phyloP scores from a whole-genome alignment of 306 rosid genomes.

The Ziziphus jujuba region DNA sequence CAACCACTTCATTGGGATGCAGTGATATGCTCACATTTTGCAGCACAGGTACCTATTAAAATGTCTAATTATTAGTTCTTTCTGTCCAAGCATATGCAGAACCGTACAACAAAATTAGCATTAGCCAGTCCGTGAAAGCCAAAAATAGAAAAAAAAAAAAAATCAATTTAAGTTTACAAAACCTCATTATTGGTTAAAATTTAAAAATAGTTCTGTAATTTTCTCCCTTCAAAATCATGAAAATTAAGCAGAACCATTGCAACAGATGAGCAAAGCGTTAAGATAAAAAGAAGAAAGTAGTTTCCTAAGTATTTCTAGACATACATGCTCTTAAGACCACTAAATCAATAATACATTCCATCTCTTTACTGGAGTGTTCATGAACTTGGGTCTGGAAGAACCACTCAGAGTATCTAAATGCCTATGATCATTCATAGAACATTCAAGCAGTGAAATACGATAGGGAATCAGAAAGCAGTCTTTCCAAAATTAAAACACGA shows the following conservation, averaged over 20 bases:
- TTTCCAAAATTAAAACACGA: slow-evolving; percentile 18
- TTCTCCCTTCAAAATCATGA: background rate
- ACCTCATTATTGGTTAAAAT: background rate
- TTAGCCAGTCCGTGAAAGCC: slow-evolving; percentile 12
- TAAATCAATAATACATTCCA: slow-evolving; percentile 1
- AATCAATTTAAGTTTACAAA: background rate
- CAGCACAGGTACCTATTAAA: slow-evolving; percentile 75
- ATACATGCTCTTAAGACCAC: slow-evolving; percentile 3
- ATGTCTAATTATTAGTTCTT: slow-evolving; percentile 25
- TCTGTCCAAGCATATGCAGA: slow-evolving; percentile 18
- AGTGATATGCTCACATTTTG: slow-evolving; percentile 64
- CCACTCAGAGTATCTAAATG: slow-evolving; percentile 1
- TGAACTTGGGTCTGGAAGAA: background rate
- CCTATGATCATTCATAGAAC: slow-evolving; percentile 25
- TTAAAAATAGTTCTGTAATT: background rate
- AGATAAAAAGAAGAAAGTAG: background rate
- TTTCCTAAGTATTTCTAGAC: slow-evolving; percentile 5
- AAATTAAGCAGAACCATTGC: background rate
- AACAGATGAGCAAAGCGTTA: slow-evolving; percentile 6
- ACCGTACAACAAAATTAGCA: slow-evolving; percentile 17
- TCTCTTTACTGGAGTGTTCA: slow-evolving; percentile 20
- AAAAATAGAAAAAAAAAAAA: background rate
- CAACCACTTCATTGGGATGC: slow-evolving; percentile 84
- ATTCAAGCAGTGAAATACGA: slow-evolving; percentile 8
- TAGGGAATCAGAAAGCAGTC: slow-evolving; percentile 9